phyloP scores from a whole-genome alignment of 108 stramenopile genomes.

The Pseudonitzschia delicatissima region DNA sequence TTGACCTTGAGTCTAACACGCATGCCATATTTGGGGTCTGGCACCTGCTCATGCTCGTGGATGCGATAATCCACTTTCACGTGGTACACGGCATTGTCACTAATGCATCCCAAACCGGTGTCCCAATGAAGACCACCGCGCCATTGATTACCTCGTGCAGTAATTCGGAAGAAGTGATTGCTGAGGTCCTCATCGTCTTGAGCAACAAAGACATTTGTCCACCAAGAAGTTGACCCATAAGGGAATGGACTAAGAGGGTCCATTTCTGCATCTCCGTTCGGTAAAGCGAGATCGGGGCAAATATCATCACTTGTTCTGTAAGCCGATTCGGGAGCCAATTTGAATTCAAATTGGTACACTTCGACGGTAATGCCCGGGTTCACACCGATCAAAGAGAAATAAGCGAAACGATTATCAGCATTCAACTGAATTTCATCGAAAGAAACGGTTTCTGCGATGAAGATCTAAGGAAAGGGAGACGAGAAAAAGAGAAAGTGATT shows the following conservation, averaged over 20 bases:
- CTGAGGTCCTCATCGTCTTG: not conserved
- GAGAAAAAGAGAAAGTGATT: too few relatives aligned
- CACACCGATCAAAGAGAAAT: slow-evolving; percentile 36
- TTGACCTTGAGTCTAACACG: not conserved
- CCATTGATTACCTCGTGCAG: not conserved
- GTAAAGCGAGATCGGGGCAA: slow-evolving; percentile 36
- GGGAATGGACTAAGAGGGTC: slow-evolving; percentile 30
- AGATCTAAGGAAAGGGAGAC: slow-evolving; percentile 11
- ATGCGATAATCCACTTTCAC: slow-evolving; percentile 6
- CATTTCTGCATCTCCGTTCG: slow-evolving; percentile 50
- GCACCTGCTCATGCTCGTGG: not conserved
- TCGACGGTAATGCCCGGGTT: slow-evolving; percentile 28
- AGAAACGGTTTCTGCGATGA: slow-evolving; percentile 27
- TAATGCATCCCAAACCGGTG: not conserved
- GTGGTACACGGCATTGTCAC: not conserved
- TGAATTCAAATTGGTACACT: slow-evolving; percentile 43
- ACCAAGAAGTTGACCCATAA: slow-evolving; percentile 3
- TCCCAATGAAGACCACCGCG: slow-evolving; percentile 3
- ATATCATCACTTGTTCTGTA: slow-evolving; percentile 26
- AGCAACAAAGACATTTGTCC: not conserved
- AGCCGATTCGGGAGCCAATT: slow-evolving; percentile 41
- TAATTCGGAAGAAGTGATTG: slow-evolving; percentile 12
- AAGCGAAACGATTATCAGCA: slow-evolving; percentile 18
- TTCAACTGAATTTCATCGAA: slow-evolving; percentile 25
- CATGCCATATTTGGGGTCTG: not conserved